These are phyloP conservation scores for Apophysomyces ossiformis DNA, from an alignment of 371 early-diverging fungal genomes.

Conservation along the genomic window DNA sequence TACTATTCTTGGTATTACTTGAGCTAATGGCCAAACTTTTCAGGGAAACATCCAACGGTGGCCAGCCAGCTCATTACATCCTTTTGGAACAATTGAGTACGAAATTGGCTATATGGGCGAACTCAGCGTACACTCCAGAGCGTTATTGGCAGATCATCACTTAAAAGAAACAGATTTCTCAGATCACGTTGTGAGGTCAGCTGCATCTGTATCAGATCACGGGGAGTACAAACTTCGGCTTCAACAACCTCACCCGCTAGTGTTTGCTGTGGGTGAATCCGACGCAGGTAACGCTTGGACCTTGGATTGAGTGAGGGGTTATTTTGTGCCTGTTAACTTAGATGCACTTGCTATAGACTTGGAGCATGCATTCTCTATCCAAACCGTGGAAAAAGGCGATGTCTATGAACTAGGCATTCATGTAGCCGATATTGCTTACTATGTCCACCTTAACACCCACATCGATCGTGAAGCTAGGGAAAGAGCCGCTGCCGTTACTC, in stretches of 20 bases:
- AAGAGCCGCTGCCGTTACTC: constrained; percentile 80
- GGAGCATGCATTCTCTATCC: constrained; percentile 35
- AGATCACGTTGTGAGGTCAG: constrained; percentile 23
- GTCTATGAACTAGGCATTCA: constrained; percentile 80
- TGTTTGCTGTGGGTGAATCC: constrained; percentile 27
- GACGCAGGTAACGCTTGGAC: neutral
- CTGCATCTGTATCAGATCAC: constrained; percentile 11
- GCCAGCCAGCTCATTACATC: constrained; percentile 47
- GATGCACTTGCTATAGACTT: constrained; percentile 12
- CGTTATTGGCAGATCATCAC: constrained; percentile 45
- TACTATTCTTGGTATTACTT: neutral
- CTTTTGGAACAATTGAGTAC: constrained; percentile 44
- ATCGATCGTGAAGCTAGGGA: constrained; percentile 81
- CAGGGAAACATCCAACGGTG: constrained; percentile 44
- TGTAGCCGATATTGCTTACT: constrained; percentile 90
- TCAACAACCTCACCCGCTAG: constrained; percentile 19
- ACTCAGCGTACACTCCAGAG: constrained; percentile 35
- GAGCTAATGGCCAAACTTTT: too few relatives aligned
- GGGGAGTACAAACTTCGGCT: constrained; percentile 16
- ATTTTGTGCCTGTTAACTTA: too few relatives aligned
- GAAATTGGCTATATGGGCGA: constrained; percentile 51
- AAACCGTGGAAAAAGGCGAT: constrained; percentile 21
- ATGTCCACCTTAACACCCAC: constrained; percentile 67
- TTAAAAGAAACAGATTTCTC: constrained; percentile 38
- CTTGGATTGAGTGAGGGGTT: too few relatives aligned